Percentiles rank a stretch among this genome's conserved stretches.
phyloP scores from a whole-genome alignment of 2,329 filamentous ascomycete species.

The Truncatella angustata region DNA sequence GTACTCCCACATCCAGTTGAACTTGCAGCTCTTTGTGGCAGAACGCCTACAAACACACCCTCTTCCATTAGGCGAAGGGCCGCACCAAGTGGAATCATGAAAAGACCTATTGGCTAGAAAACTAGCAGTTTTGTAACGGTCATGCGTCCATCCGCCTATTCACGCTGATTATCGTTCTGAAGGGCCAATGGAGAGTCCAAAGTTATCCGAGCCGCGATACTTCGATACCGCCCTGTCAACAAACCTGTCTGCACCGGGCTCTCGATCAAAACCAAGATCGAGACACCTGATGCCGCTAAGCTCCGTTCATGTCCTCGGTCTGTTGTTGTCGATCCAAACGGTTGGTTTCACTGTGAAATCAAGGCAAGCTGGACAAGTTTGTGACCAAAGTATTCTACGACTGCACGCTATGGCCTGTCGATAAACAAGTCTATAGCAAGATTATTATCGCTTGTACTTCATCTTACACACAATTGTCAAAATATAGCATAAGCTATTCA shows the following conservation, averaged over 20 bases:
- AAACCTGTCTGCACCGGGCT: too few species aligned
- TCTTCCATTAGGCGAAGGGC: slow-evolving; percentile 27
- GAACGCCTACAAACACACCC: slow-evolving; percentile 8
- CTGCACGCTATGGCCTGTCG: neutral
- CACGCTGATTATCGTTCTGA: too few species aligned
- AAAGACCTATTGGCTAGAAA: slow-evolving; percentile 37
- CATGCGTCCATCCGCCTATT: slow-evolving; percentile 51
- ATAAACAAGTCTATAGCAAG: neutral
- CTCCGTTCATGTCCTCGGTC: neutral
- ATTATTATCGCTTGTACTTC: neutral
- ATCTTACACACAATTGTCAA: slow-evolving; percentile 31
- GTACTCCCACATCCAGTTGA: neutral
- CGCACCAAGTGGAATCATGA: slow-evolving; percentile 28
- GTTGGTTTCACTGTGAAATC: neutral
- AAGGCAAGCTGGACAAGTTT: too few species aligned
- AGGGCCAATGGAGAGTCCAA: slow-evolving; percentile 39
- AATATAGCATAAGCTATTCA: slow-evolving; percentile 49
- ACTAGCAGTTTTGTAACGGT: slow-evolving; percentile 42
- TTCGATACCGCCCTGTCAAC: too few species aligned
- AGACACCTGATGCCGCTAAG: slow-evolving; percentile 3
- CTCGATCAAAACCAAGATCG: slow-evolving; percentile 1
- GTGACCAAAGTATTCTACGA: too few species aligned
- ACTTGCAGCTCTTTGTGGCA: neutral
- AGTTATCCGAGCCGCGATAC: slow-evolving; percentile 39
- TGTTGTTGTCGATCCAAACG: neutral